phyloP scores from a whole-genome alignment of 1,284 basidiomycete genomes.

The Tylopilus sp. region DNA sequence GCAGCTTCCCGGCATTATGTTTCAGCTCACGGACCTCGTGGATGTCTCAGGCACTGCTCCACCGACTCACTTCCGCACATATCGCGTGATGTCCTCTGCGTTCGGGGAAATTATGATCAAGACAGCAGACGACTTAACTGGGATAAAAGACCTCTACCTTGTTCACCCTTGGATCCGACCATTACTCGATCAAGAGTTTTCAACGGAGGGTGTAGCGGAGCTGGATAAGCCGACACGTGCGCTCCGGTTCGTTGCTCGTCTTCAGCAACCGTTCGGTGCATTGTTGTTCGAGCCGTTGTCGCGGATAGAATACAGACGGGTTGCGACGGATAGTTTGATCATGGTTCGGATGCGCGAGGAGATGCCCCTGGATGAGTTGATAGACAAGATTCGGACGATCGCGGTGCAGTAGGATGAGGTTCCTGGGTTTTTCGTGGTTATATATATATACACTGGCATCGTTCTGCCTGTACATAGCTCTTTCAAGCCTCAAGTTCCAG shows the following conservation, averaged over 20 bases:
- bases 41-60: neutral
- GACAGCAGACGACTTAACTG: slow-evolving; percentile 6
- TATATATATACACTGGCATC: no score
- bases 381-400: slow-evolving; percentile 8
- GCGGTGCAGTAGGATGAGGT: slow-evolving; percentile 12
- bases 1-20: slow-evolving; percentile 16
- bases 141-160: slow-evolving; percentile 3
- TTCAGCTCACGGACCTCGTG: slow-evolving; percentile 7
- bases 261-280: slow-evolving; percentile 16
- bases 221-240: neutral
- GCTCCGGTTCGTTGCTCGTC: slow-evolving; percentile 8
- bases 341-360: slow-evolving; percentile 6
- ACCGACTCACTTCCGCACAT: neutral
- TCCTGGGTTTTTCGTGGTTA: neutral
- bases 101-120: slow-evolving; percentile 15
- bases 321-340: slow-evolving; percentile 19
- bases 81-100: slow-evolving; percentile 1
- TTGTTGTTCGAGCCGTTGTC: slow-evolving; percentile 6
- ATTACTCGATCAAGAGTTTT: slow-evolving; percentile 6
- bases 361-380: slow-evolving; percentile 1
- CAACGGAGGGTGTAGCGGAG: neutral
- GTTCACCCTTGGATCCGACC: slow-evolving; percentile 21
- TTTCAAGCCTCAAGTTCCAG: no score
- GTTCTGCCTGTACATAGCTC: no score
- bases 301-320: slow-evolving; percentile 12